Conservation (phyloP, 2,329 filamentous ascomycete genomes). For the Zymoseptoria crescenta region DNA sequence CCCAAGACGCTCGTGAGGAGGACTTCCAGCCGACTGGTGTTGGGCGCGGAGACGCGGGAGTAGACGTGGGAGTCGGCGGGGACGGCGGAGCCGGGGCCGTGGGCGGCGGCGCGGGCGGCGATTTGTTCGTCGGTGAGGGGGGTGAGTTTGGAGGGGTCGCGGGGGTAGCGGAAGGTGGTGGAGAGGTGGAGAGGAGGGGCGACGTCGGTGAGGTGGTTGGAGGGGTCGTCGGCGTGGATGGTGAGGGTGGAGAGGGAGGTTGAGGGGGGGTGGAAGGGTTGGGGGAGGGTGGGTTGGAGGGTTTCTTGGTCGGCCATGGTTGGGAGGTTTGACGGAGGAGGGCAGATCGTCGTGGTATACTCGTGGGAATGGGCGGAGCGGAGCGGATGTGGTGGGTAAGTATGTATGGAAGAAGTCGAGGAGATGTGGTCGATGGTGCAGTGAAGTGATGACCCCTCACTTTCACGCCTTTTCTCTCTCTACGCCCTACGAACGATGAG, state of each 20-base stretch:
- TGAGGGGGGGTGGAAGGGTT: not conserved
- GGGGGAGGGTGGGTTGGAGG: no score
- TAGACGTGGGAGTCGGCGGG: constrained; percentile 65
- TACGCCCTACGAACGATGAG: no score
- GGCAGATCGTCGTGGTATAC: no score
- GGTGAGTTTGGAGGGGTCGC: constrained; percentile 58
- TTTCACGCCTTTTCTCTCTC: no score
- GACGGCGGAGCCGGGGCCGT: constrained; percentile 30
- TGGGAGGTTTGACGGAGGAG: no score
- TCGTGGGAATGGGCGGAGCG: no score
- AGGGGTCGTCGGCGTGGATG: constrained; percentile 31
- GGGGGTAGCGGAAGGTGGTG: constrained; percentile 78
- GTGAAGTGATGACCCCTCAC: no score
- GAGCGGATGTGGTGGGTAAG: no score
- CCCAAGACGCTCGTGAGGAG: constrained; percentile 67
- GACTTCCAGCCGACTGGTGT: constrained; percentile 75
- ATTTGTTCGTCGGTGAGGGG: constrained; percentile 21
- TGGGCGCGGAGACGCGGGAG: constrained; percentile 70
- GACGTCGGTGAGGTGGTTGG: constrained; percentile 52
- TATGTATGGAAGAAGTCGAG: no score
- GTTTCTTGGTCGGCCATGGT: no score
- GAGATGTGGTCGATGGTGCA: no score
- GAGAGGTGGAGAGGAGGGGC: constrained; percentile 85
- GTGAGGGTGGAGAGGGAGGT: constrained; percentile 25
- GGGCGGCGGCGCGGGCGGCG: constrained; percentile 7